Conservation (phyloP, 83 land plant genomes). For the Picea abies region DNA sequence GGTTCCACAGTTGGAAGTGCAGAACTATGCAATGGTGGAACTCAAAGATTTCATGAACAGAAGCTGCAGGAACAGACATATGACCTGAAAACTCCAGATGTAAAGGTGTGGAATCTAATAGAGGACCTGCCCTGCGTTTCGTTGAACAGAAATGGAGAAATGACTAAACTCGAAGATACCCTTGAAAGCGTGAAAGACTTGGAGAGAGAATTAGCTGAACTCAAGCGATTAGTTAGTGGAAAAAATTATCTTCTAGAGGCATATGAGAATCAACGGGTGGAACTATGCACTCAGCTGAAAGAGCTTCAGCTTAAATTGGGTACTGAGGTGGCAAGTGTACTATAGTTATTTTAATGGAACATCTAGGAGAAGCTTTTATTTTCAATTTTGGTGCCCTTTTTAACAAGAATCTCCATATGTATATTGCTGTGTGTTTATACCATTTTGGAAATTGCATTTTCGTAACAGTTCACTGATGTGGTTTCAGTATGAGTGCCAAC, state of each 20-base stretch:
- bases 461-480: too few relatives aligned
- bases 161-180: conserved; percentile 22
- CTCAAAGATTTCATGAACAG: conserved; percentile 16
- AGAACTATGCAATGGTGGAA: neutral
- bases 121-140: neutral
- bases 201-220: conserved; percentile 47
- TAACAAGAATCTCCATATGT: too few relatives aligned
- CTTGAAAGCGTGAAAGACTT: conserved; percentile 43
- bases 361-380: too few relatives aligned
- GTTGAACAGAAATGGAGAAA: conserved; percentile 14
- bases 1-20: neutral
- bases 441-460: too few relatives aligned
- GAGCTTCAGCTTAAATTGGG: conserved; percentile 64
- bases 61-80: neutral
- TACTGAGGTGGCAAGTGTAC: conserved; percentile 50
- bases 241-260: conserved; percentile 57
- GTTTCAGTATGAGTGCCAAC: too few relatives aligned
- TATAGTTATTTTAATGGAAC: conserved; percentile 18
- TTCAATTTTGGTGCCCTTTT: too few relatives aligned
- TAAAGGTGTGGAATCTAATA: neutral
- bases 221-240: conserved; percentile 63
- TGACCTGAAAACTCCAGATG: neutral
- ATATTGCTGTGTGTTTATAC: too few relatives aligned
- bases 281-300: conserved; percentile 46
- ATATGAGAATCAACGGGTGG: conserved; percentile 63